Evolutionary conservation across 768 basidiomycete genomes (phyloP), one percentile per base, ranked within the genome.

Genomic region (Phylloporus sp.): DNA sequence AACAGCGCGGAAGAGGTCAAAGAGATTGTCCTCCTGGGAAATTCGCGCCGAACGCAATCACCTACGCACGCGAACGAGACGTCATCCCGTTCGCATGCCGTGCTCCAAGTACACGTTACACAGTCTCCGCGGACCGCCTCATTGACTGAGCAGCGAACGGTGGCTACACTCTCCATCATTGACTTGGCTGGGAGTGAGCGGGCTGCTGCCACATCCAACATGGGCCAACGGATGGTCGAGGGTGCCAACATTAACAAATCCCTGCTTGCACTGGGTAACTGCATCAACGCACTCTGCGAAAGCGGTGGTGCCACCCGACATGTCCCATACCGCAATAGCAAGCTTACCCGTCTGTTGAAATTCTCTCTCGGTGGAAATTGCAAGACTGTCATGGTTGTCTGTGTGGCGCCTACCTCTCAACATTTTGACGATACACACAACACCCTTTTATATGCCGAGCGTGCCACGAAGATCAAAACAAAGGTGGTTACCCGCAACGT

Each of bases 181-280:
- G 97, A 99, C 73, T 77, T 99, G 50, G 97, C 97, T 6, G 97
- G 97, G 24, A 95, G 92, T 60, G 97, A 99, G 66, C 84, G 97
- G 13, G 97, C 97, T 16, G 89, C 94, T 16, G 97, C 94, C 0
- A 98, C 95, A 7, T 85, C 80, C 32, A 99, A 99, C 70, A 95
- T 97, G 86, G 97, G 97, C 26, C 89, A 95, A 62, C 86, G 97
- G 18, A 95, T 98, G 90, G 85, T 95, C 32, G 97, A 99, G 67
- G 97, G 97, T 31, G 95, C 95, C 52, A 97, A 98, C 67, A 99
- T 99, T 75, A 99, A 99, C 74, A 95, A 97, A 69, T 97, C 95
- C 27, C 83, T 99, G 20, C 85, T 99, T 49, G 94, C 97, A 7
- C 83, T 99, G 29, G 94, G 94, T 26, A 97, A 97, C 71, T 98